Conservation (phyloP, 441 rosid genomes). For the Arabidopsis hybrid region DNA sequence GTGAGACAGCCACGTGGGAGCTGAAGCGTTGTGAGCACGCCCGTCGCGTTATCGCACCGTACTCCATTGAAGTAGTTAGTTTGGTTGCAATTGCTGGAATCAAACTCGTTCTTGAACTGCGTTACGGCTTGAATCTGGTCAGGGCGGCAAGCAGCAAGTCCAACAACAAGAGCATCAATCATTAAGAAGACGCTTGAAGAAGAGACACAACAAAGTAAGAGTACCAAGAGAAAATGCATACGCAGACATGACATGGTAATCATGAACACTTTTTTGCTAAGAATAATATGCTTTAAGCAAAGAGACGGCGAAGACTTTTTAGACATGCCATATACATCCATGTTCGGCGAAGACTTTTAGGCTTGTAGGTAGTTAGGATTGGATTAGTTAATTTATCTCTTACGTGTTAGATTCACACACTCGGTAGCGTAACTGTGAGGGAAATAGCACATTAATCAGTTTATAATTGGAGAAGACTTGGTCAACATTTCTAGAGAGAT, state of each 20-base stretch:
- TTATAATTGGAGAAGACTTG: no score
- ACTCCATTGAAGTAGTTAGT: conserved; percentile 23
- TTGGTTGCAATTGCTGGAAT: conserved; percentile 1
- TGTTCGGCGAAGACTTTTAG: no score
- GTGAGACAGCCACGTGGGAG: conserved; percentile 14
- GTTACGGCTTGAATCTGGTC: conserved; percentile 7
- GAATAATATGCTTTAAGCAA: background rate
- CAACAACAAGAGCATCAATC: background rate
- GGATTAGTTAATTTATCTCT: no score
- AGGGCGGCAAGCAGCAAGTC: conserved; percentile 2
- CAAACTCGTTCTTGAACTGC: conserved; percentile 35
- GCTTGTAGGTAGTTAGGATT: no score
- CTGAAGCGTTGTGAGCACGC: conserved; percentile 7
- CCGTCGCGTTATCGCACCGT: conserved; percentile 12
- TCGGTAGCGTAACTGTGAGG: no score
- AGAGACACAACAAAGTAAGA: background rate
- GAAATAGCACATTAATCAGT: no score
- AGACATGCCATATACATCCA: no score
- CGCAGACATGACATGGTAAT: background rate
- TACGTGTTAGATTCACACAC: no score
- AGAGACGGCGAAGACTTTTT: no score
- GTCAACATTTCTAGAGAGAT: no score
- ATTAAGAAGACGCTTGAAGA: background rate
- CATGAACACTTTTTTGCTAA: background rate
- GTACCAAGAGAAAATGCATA: background rate